Evolutionary conservation across 805 yeast genomes (phyloP).

Genomic region (Wickerhamiella siamensis): DNA sequence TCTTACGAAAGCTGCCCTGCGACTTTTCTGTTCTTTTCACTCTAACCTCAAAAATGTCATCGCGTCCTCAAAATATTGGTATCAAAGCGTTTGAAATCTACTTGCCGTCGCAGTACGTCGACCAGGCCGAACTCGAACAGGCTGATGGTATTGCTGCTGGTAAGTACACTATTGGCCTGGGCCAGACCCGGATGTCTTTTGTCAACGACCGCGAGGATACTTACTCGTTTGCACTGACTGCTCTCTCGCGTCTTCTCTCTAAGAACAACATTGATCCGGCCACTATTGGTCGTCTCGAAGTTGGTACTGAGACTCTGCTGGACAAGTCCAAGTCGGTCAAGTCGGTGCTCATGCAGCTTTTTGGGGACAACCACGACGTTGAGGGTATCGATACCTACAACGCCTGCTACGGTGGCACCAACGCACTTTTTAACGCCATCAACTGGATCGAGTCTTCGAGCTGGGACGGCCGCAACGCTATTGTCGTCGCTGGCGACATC

Average conservation of each 20-base stretch:
- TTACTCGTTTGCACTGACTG: conserved; percentile 90
- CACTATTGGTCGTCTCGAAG: conserved; percentile 86
- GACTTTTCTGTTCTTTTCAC: neutral
- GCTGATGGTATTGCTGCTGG: conserved; percentile 82
- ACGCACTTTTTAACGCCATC: conserved; percentile 81
- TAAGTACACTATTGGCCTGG: conserved; percentile 95
- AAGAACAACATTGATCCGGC: conserved; percentile 72
- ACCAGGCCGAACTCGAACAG: conserved; percentile 75
- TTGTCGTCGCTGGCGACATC: conserved; percentile 94
- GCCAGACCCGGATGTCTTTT: conserved; percentile 96
- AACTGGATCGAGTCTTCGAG: conserved; percentile 93
- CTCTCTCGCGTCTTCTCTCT: conserved; percentile 54
- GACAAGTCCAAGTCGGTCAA: conserved; percentile 96
- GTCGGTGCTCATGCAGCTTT: conserved; percentile 86
- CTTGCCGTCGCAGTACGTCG: conserved; percentile 67
- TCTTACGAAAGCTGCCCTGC: neutral
- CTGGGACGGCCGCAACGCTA: conserved; percentile 98
- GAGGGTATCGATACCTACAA: conserved; percentile 94
- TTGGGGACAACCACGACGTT: conserved; percentile 74
- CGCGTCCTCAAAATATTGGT: conserved; percentile 71
- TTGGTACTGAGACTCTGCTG: conserved; percentile 92
- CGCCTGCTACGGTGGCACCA: conserved; percentile 98
- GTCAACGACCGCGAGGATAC: conserved; percentile 97
- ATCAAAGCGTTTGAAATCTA: conserved; percentile 92
- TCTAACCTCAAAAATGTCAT: conserved; percentile 2